A percentile compares a stretch with the other conserved stretches of the same genome.
These are phyloP conservation scores for Lecanicillium sp. DNA, from an alignment of 2,329 filamentous ascomycete genomes.

Conservation along the genomic window DNA sequence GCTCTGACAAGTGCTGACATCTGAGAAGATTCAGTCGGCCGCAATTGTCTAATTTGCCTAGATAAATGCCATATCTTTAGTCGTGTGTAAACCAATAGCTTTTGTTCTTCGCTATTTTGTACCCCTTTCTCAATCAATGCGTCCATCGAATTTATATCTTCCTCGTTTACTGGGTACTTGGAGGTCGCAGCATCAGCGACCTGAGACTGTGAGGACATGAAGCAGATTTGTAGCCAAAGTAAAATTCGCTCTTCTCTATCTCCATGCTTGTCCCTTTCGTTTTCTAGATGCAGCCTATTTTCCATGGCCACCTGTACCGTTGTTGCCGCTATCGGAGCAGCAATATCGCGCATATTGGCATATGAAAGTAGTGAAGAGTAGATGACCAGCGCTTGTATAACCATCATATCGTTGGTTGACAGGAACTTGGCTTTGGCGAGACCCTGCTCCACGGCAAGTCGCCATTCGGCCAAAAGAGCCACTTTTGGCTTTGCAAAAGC, in stretches of 20 bases:
- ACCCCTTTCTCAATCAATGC: too few relatives aligned
- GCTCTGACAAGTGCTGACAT: conserved; percentile 2
- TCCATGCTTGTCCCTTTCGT: neutral
- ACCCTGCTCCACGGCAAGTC: conserved; percentile 16
- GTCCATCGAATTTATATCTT: conserved; percentile 3
- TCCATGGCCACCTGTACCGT: conserved; percentile 17
- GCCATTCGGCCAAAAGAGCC: conserved; percentile 12
- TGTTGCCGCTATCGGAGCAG: conserved; percentile 16
- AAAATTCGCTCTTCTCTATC: conserved; percentile 10
- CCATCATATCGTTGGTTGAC: conserved; percentile 13
- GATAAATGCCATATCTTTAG: neutral
- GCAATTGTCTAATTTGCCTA: neutral
- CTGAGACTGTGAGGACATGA: conserved; percentile 17
- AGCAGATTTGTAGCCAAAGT: conserved; percentile 22
- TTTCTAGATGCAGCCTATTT: conserved; percentile 14
- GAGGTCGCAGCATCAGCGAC: neutral
- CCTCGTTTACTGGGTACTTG: neutral
- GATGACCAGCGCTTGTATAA: conserved; percentile 18
- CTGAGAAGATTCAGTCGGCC: neutral
- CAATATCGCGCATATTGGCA: conserved; percentile 13
- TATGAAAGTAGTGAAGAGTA: conserved; percentile 16
- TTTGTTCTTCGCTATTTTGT: conserved; percentile 6
- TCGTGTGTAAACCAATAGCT: neutral
- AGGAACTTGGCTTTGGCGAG: conserved; percentile 17
- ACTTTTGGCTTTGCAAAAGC: conserved; percentile 13